Base-by-base conservation (phyloP, 345 rosid species). In the Syzygium aromaticum region DNA sequence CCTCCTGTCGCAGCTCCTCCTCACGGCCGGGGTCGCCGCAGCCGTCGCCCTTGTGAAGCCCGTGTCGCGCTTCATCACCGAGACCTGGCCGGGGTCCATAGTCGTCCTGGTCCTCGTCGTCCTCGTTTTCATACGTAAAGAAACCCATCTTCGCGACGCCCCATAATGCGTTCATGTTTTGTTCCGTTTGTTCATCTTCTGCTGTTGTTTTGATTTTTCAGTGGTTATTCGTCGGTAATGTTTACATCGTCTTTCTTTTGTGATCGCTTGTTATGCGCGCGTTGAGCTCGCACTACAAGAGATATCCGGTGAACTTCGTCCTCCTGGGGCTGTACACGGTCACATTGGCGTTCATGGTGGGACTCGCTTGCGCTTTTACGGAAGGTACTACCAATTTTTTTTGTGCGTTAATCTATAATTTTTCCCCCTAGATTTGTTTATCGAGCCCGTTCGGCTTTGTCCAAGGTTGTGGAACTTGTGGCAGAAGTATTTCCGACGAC, bases 261-360 rank as follows among this genome's bases (percentile, higher is more conserved):
- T 25, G 23, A 23, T 83, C 43, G 23, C 33, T 73, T 59, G 98
- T 89, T 53, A 0, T 95, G 54, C 88, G 89, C 86, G 94, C 92
- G 56, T 30, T 95, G 87, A 63, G 87, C 59, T 88, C 51, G 33
- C 94, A 86, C 61, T 91, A 91, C 85, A 91, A 93, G 89, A 90
- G 84, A 82, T 95, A 95, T 88, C 98, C 96, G 0, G 87, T 91
- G 53, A 96, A 96, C 86, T 92, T 91, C 67, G n/a, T 95, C 15
- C 86, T 96, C 38, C 90, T 96, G 3, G 84, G 87, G 38, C 85
- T 96, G 88, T 95, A 93, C 89, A 95, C 98, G 6, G 51, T 92
- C 77, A 12, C 90, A 15, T 77, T 94, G 7, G 90, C 96, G 2
- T 93, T 95, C 4, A 88, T 90, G 2, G 87, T 93, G 12, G 98